Percentiles rank a stretch among this genome's conserved stretches.
These are phyloP conservation scores for Sphagnum fallax DNA, from an alignment of 228 moss, liverwort and hornwort genomes.

Conservation along the genomic window DNA sequence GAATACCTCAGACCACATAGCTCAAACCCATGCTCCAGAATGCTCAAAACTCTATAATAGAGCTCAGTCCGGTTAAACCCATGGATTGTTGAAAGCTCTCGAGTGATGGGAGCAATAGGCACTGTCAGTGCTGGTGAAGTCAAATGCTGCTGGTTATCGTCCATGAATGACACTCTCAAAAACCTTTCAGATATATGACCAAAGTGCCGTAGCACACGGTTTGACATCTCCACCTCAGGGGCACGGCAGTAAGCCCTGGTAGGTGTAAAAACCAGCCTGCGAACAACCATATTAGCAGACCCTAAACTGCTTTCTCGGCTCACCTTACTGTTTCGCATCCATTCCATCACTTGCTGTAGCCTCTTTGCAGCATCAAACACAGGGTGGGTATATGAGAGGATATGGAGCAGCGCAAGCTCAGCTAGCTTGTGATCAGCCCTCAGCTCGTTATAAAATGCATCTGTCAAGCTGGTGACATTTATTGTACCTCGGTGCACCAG, in stretches of 20 bases:
- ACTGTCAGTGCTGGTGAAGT: constrained; percentile 34
- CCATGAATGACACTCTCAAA: constrained; percentile 71
- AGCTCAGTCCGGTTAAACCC: constrained; percentile 33
- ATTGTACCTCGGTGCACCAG: constrained; percentile 67
- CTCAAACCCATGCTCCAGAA: constrained; percentile 45
- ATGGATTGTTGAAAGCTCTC: constrained; percentile 13
- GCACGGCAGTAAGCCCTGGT: constrained; percentile 62
- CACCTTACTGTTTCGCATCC: constrained; percentile 19
- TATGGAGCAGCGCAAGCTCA: constrained; percentile 32
- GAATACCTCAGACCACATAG: constrained; percentile 61
- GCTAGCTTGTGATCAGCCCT: constrained; percentile 17
- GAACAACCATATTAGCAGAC: constrained; percentile 45
- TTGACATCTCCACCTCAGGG: constrained; percentile 73
- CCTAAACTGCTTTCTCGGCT: constrained; percentile 14
- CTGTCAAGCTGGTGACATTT: constrained; percentile 35
- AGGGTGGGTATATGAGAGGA: constrained; percentile 48
- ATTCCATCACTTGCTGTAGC: constrained; percentile 42
- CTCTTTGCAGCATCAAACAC: constrained; percentile 37
- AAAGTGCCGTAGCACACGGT: constrained; percentile 72
- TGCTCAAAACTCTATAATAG: constrained; percentile 30
- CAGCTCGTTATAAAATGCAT: constrained; percentile 37
- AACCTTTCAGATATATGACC: constrained; percentile 49
- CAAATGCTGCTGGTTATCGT: constrained; percentile 49
- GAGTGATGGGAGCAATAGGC: constrained; percentile 57
- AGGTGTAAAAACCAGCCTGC: constrained; percentile 65